Evolutionary conservation across 108 stramenopile genomes (phyloP), one percentile per base, ranked within the genome.

Genomic region (Chaetoceros tenuissimus): DNA sequence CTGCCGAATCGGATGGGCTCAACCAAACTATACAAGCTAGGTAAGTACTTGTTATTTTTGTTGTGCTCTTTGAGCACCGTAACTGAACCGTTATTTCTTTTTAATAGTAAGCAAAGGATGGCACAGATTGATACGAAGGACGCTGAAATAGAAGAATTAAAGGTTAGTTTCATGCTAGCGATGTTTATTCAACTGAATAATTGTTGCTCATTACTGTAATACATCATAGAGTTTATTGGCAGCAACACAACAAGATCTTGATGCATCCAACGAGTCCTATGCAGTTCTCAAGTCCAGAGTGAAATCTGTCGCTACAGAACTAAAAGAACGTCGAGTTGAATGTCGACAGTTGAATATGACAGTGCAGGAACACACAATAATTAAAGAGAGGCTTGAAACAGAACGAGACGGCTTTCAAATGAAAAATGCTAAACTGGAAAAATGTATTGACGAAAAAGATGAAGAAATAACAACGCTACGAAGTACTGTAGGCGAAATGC

Each of bases 291-390:
- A 85, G 63, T 69, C 65, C 24, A 74, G 91, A 46, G 76, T 79
- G 24, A 89, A 89, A 62, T 66, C 58, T 47, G 73, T 93, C 24
- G 91, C 91, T 1, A 72, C 69, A 26, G 91, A 93, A 59, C 62
- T 93, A 58, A 89, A 87, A 55, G 91, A 87, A 54, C 73, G 87
- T 21, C 74, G 91, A 57, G 64, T 71, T 17, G 87, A 89, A 59
- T 86, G 85, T 28, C 56, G 91, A 53, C 69, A 79, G 8, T 56
- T 93, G 49, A 29, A 59, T 21, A 55, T 72, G 0, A 60, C 77
- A 48, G 57, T 80, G 30, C 74, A 80, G 29, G 64, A 80, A 31
- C 45, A 86, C 31, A 67, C 63, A 25, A 58, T 63, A 25, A 51
- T 55, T 17, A 88, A 87, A 29, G 45, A 60, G 54, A 51, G 48